phyloP scores from a whole-genome alignment of 768 basidiomycete genomes.

The Podaxis rugospora region DNA sequence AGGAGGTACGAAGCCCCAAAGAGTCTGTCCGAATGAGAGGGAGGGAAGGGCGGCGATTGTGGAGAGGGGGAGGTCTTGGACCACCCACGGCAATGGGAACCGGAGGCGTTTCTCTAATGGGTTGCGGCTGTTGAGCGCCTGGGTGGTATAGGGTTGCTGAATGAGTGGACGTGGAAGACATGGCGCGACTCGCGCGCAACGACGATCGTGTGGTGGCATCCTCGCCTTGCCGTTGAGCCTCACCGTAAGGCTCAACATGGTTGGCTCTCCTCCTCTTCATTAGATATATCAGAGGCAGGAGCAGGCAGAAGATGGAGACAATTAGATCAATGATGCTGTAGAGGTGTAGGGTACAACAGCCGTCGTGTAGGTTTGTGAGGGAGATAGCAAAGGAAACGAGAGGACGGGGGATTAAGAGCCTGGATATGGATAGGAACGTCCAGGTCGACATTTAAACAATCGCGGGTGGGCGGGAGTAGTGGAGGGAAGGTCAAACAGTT shows the following conservation, averaged over 20 bases:
- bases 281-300: not conserved
- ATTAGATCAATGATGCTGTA: not conserved
- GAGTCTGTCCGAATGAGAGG: not conserved
- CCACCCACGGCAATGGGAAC: too few relatives aligned
- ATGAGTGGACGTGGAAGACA: not conserved
- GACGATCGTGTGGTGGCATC: not conserved
- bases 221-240: not conserved
- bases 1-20: not conserved
- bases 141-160: not conserved
- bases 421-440: too few relatives aligned
- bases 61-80: not conserved
- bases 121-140: not conserved
- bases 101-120: not conserved
- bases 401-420: not conserved
- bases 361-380: not conserved
- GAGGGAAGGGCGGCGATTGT: not conserved
- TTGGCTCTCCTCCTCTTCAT: not conserved
- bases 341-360: not conserved
- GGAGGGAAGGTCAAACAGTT: too few relatives aligned
- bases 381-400: not conserved
- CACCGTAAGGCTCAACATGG: not conserved
- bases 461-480: not conserved
- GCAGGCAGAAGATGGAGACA: not conserved
- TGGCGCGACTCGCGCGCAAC: not conserved
- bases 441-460: too few relatives aligned